Percentiles rank a stretch among this genome's conserved stretches.
phyloP scores from a whole-genome alignment of 2,329 filamentous ascomycete genomes.

The Fusarium penzigii region DNA sequence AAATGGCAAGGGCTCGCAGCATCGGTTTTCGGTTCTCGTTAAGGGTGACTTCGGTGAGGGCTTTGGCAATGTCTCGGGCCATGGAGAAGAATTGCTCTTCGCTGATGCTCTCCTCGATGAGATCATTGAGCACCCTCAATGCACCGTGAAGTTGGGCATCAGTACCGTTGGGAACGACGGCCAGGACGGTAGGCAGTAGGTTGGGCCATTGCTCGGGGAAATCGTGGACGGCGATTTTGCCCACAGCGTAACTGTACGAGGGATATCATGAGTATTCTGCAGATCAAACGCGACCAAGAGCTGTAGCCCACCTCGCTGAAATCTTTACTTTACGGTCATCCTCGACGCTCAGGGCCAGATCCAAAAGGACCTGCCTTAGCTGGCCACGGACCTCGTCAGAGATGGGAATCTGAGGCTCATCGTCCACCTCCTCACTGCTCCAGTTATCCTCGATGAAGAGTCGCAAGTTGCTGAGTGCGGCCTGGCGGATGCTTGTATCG shows the following conservation, averaged over 20 bases:
- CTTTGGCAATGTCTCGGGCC: conserved; percentile 80
- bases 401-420: conserved; percentile 62
- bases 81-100: conserved; percentile 95
- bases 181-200: conserved; percentile 78
- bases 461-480: conserved; percentile 77
- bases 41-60: conserved; percentile 79
- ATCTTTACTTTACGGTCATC: conserved; percentile 85
- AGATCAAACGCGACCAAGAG: no score
- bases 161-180: conserved; percentile 71
- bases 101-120: conserved; percentile 90
- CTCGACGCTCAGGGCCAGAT: conserved; percentile 72
- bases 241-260: conserved; percentile 66
- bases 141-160: conserved; percentile 87
- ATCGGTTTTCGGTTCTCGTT: conserved; percentile 73
- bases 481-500: conserved; percentile 75
- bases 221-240: conserved; percentile 91
- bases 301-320: conserved; percentile 68
- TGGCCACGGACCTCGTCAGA: conserved; percentile 71
- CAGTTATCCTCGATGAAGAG: conserved; percentile 84
- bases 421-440: conserved; percentile 74
- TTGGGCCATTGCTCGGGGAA: conserved; percentile 96
- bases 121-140: conserved; percentile 80
- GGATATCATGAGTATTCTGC: conserved; percentile 3
- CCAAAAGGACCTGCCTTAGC: conserved; percentile 73
- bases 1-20: conserved; percentile 81